Evolutionary conservation across 805 yeast species (phyloP), one percentile per base, ranked within the genome.

Genomic region (Candida cerambycidarum): DNA sequence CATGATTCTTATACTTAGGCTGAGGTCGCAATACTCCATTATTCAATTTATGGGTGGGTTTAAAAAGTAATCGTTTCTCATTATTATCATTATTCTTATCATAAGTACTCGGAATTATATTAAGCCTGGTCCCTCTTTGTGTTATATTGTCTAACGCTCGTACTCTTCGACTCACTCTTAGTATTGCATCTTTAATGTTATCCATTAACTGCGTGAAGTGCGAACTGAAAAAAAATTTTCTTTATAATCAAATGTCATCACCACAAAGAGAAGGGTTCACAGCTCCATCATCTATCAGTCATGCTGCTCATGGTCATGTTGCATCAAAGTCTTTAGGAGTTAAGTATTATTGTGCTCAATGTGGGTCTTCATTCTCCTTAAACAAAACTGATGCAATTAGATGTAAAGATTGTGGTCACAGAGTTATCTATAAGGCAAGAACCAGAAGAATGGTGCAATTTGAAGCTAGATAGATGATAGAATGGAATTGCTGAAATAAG

Each of bases 381-480:
- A 83, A 89, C 41, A 89, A 92, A 69, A 88, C 86, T 54, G 99
- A 93, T 65, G 96, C 98, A 23, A 96, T 93, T 51, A 86, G 98
- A 73, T 93, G 99, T 72, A 90, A 89, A 69, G 96, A 90, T 55
- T 93, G 99, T 69, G 99, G 99, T 50, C 98, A 93, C 72, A 85
- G 99, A 71, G 97, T 93, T 47, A 74, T 93, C 50, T 88, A 92
- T 74, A 93, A 93, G 74, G 96, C 97, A 48, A 85, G 99, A 74
- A 92, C 98, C 38, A 87, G 90, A 76, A 82, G 98, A 74, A 88
- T 92, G 95, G 95, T 79, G 44, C 77, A 72, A 65, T 76, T 65
- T 45, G 73, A 71, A 55, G 71, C 70, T 24, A 63, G 73, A 53
- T 69, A 57, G n/a, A n/a, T n/a, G n/a, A n/a, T n/a, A n/a, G n/a